Conservation (phyloP, 805 yeast genomes). For the Lipomyces japonicus region DNA sequence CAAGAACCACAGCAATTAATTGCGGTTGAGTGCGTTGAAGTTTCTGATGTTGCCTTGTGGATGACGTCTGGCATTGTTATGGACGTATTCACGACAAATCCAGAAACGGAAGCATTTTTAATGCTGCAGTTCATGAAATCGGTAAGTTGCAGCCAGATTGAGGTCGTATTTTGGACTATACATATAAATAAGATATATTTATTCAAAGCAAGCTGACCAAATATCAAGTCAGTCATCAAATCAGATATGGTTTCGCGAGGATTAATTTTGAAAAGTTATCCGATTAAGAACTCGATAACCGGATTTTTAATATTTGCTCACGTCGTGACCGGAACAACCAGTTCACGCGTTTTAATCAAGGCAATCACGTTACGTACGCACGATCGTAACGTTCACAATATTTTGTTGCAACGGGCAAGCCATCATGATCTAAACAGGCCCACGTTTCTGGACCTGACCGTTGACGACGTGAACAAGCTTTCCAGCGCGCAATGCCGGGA, state of each 20-base stretch:
- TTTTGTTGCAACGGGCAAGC: background rate
- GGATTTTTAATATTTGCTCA: conserved; percentile 5
- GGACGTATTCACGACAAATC: conserved; percentile 7
- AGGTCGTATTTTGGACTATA: background rate
- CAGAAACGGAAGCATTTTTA: conserved; percentile 9
- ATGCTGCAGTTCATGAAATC: conserved; percentile 4
- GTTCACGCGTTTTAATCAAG: background rate
- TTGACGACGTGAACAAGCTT: conserved; percentile 13
- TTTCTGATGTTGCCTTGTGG: conserved; percentile 7
- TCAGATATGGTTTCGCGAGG: conserved; percentile 5
- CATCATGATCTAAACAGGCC: background rate
- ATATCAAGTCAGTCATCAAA: too few relatives aligned
- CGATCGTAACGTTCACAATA: background rate
- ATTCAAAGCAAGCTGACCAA: too few relatives aligned
- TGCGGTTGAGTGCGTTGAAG: conserved; percentile 8
- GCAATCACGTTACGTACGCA: background rate
- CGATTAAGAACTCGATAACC: background rate
- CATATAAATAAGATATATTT: background rate
- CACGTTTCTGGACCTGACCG: conserved; percentile 13
- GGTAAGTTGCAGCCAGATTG: background rate
- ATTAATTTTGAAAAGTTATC: conserved; percentile 4
- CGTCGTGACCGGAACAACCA: background rate
- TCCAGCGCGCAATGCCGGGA: conserved; percentile 8
- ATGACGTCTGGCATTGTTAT: conserved; percentile 11
- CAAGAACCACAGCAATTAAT: too few relatives aligned